Evolutionary conservation across 2,329 filamentous ascomycete genomes (phyloP), one percentile per base, ranked within the genome.

Genomic region (Reticulascus tulasneorum): DNA sequence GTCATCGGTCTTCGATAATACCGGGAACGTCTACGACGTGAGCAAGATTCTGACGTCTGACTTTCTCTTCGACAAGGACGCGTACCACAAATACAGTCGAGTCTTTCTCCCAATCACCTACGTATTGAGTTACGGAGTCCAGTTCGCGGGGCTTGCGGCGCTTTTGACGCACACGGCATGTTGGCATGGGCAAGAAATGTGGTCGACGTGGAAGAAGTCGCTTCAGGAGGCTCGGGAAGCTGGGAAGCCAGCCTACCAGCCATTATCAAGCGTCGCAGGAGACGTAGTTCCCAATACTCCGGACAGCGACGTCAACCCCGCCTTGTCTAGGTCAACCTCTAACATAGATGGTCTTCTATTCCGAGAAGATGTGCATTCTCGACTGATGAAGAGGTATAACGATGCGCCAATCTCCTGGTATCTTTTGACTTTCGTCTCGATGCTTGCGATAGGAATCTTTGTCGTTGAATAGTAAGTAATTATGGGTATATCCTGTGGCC

Each of bases 71-170:
- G 84, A 94, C 52, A 69, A 74, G 41, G 73, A 79, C 15, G 85
- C 86, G 13, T 94, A 94, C 59, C 69, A 79, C 30, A 74, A 71
- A n/a, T 94, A 94, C 60, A 91, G 86, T 48, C 78, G 84, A 13
- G 85, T 94, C 2, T 94, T 90, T 47, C 64, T 94, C 8, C 86
- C 88, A 2, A 88, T 93, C 42, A 93, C 88, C 0, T 94, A 93
- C 53, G 85, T 90, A 15, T 70, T 94, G 25, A 90, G 86, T 53
- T 94, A 94, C 48, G 87, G 83, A 4, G 75, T 94, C 17, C 87
- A 93, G 51, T 94, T 94, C 55, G 88, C 88, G 10, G 85, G 84
- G 2, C 67, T 94, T 15, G 82, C 86, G 17, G 84, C 86, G 2
- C 67, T 94, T 10, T 64, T 94, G 13, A 87, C 86, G 2, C 87